Evolutionary conservation across 306 rosid genomes (phyloP).

Genomic region (Crataegus laevigata): DNA sequence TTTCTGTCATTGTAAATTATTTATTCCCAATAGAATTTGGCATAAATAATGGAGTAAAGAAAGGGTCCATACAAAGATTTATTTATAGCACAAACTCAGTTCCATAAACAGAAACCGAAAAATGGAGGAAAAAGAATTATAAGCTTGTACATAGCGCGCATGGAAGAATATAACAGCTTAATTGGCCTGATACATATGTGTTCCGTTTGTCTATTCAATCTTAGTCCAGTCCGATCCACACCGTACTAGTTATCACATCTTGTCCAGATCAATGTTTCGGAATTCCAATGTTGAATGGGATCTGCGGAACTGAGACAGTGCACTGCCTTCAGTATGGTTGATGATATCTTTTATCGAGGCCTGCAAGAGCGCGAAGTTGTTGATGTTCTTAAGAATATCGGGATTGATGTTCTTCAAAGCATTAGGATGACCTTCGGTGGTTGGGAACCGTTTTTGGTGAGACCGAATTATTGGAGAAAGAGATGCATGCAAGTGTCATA

Average conservation of each 20-base stretch:
- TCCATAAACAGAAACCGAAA: neutral
- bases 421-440: slow-evolving; percentile 64
- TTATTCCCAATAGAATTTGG: neutral
- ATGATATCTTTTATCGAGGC: slow-evolving; percentile 53
- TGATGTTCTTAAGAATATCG: too few species aligned
- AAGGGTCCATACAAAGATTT: slow-evolving; percentile 14
- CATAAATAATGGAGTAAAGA: neutral
- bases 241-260: slow-evolving; percentile 1
- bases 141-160: neutral
- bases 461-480: slow-evolving; percentile 44
- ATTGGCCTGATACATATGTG: neutral
- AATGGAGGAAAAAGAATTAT: neutral
- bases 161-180: neutral
- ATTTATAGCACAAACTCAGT: slow-evolving; percentile 11
- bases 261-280: slow-evolving; percentile 34
- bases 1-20: too few species aligned
- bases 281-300: slow-evolving; percentile 53
- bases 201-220: neutral
- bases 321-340: slow-evolving; percentile 41
- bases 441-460: slow-evolving; percentile 31
- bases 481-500: slow-evolving; percentile 28
- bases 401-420: slow-evolving; percentile 70
- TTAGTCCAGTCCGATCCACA: slow-evolving; percentile 14
- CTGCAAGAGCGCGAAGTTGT: slow-evolving; percentile 41
- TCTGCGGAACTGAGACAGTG: slow-evolving; percentile 30